Percentiles rank a stretch among this genome's conserved stretches.
These are phyloP conservation scores for Cicer pinnatifidum DNA, from an alignment of 306 rosid genomes.

Conservation along the genomic window DNA sequence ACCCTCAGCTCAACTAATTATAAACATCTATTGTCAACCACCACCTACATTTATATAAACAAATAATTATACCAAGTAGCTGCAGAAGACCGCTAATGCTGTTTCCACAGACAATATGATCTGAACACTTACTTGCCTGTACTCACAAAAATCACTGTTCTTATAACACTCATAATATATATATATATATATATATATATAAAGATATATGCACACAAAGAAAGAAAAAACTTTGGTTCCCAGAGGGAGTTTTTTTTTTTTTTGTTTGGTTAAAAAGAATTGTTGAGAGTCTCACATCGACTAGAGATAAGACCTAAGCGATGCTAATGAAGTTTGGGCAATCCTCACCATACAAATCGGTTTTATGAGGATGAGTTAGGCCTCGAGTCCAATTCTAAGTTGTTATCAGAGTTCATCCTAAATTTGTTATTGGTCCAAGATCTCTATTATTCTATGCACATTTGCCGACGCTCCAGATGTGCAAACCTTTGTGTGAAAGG, in stretches of 20 bases:
- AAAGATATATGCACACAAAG: too few relatives aligned
- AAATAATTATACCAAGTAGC: conserved; percentile 8
- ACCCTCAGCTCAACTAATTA: conserved; percentile 21
- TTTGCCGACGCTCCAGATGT: not conserved
- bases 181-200: too few relatives aligned
- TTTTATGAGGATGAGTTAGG: not conserved
- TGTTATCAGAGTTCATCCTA: not conserved
- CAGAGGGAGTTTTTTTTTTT: not conserved
- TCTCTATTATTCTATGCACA: not conserved
- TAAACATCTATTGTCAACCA: conserved; percentile 18
- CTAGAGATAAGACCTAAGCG: too few relatives aligned
- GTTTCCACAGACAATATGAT: conserved; percentile 12
- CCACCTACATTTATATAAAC: conserved; percentile 1
- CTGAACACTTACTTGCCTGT: not conserved
- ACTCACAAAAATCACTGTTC: conserved; percentile 1
- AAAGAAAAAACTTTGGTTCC: not conserved
- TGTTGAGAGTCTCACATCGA: too few relatives aligned
- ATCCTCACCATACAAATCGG: not conserved
- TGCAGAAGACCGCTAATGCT: not conserved
- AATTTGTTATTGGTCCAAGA: not conserved
- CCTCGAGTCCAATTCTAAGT: not conserved
- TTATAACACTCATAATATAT: not conserved
- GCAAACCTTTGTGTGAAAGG: not conserved
- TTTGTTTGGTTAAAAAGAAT: conserved; percentile 8
- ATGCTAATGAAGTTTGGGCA: not conserved